Conservation (phyloP, 2,329 filamentous ascomycete genomes). For the Sclerotinia sclerotiorum region DNA sequence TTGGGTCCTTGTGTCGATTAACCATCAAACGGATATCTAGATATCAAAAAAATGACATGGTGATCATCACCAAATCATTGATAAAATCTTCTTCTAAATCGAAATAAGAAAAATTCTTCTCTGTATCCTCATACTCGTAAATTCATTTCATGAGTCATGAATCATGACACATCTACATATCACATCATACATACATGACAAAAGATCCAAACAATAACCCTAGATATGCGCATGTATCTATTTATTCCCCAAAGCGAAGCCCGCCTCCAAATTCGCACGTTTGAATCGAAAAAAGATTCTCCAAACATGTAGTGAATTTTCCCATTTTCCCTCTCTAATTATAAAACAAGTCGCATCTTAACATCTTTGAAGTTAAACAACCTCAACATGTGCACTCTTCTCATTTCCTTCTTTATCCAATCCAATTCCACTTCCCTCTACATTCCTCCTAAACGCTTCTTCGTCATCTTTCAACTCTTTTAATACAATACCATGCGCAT, state of each 20-base stretch:
- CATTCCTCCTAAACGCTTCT: slow-evolving; percentile 29
- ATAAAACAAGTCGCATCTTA: not conserved
- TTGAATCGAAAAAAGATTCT: too few relatives aligned
- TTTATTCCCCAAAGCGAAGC: not conserved
- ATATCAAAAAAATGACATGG: too few relatives aligned
- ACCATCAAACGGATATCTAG: too few relatives aligned
- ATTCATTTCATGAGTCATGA: not conserved
- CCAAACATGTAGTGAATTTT: too few relatives aligned
- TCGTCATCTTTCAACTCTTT: slow-evolving; percentile 34
- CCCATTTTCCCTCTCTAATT: not conserved
- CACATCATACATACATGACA: not conserved
- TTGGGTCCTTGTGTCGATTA: too few relatives aligned
- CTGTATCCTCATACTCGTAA: slow-evolving; percentile 1
- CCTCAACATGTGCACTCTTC: slow-evolving; percentile 25
- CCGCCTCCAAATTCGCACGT: not conserved
- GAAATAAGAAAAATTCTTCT: not conserved
- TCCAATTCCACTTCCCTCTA: slow-evolving; percentile 23
- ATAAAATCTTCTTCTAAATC: not conserved
- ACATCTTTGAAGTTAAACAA: not conserved
- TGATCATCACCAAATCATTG: too few relatives aligned
- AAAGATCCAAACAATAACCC: not conserved
- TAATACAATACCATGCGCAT: slow-evolving; percentile 36
- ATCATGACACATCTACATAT: not conserved
- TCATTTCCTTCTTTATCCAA: slow-evolving; percentile 28
- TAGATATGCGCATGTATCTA: not conserved